These are phyloP conservation scores for Aspergillus japonicus DNA, from an alignment of 2,329 filamentous ascomycete genomes.

Conservation along the genomic window DNA sequence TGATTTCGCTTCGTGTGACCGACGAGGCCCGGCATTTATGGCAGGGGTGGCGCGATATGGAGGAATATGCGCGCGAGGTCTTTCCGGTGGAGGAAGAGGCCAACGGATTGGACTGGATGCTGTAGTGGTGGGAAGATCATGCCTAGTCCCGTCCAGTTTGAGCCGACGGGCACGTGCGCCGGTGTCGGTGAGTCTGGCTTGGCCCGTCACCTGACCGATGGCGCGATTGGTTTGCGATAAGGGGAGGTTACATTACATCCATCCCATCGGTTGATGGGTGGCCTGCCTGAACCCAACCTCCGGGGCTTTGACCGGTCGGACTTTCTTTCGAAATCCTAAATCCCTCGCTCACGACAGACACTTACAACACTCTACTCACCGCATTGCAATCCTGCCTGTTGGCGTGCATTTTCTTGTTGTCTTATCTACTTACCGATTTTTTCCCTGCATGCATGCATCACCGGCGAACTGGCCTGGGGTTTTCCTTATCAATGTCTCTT, in stretches of 20 bases:
- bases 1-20: slow-evolving; percentile 65
- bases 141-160: neutral
- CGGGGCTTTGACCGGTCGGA: neutral
- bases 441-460: slow-evolving; percentile 21
- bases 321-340: neutral
- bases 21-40: slow-evolving; percentile 76
- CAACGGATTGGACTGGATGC: slow-evolving; percentile 93
- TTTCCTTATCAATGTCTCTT: slow-evolving; percentile 11
- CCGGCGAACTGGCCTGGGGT: slow-evolving; percentile 24
- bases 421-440: slow-evolving; percentile 1
- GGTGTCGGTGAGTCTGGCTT: neutral
- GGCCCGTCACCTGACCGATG: neutral
- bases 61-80: slow-evolving; percentile 92
- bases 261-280: neutral
- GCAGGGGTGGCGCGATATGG: slow-evolving; percentile 86
- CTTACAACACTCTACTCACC: neutral
- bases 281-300: neutral
- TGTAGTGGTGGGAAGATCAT: slow-evolving; percentile 26
- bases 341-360: neutral
- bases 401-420: slow-evolving; percentile 8
- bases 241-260: slow-evolving; percentile 6
- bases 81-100: slow-evolving; percentile 93
- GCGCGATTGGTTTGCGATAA: slow-evolving; percentile 9
- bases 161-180: slow-evolving; percentile 10
- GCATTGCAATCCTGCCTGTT: slow-evolving; percentile 6